phyloP scores from a whole-genome alignment of 768 basidiomycete species.

The Mycena leptocephala region DNA sequence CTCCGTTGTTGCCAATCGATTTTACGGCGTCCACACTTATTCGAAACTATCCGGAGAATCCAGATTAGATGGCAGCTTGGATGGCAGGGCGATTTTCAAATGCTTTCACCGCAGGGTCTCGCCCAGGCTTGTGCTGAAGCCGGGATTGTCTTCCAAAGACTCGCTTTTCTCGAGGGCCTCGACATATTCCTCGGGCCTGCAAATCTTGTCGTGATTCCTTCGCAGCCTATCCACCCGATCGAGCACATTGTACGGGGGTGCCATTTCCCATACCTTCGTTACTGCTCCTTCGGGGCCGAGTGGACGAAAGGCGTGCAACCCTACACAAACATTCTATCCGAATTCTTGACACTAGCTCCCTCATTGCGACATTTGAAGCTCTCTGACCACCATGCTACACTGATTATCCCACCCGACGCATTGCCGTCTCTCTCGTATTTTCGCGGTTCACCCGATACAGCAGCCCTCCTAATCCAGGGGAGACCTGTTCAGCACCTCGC shows the following conservation, averaged over 20 bases:
- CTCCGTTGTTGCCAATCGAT: conserved; percentile 70
- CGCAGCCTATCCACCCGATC: conserved; percentile 57
- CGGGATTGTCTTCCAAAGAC: conserved; percentile 51
- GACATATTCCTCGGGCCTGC: conserved; percentile 69
- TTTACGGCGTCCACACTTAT: conserved; percentile 61
- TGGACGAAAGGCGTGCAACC: conserved; percentile 59
- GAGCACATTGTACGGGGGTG: conserved; percentile 60
- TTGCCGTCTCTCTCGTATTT: conserved; percentile 69
- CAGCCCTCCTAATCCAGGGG: conserved; percentile 73
- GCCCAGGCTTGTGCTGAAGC: conserved; percentile 59
- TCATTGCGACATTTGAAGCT: conserved; percentile 63
- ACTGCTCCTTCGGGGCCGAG: conserved; percentile 63
- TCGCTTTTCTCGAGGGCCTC: conserved; percentile 65
- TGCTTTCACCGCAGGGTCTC: conserved; percentile 48
- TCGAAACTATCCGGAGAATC: conserved; percentile 61
- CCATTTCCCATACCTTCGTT: conserved; percentile 58
- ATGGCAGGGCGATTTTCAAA: conserved; percentile 61
- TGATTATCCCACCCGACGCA: conserved; percentile 59
- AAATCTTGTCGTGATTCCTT: conserved; percentile 47
- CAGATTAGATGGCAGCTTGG: conserved; percentile 68
- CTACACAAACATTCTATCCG: conserved; percentile 57
- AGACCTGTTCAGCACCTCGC: conserved; percentile 71
- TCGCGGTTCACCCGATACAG: conserved; percentile 74
- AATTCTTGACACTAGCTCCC: conserved; percentile 61
- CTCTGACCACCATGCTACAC: conserved; percentile 60